phyloP scores from a whole-genome alignment of 352 stramenopile genomes.

The Globisporangium megalacanthum region DNA sequence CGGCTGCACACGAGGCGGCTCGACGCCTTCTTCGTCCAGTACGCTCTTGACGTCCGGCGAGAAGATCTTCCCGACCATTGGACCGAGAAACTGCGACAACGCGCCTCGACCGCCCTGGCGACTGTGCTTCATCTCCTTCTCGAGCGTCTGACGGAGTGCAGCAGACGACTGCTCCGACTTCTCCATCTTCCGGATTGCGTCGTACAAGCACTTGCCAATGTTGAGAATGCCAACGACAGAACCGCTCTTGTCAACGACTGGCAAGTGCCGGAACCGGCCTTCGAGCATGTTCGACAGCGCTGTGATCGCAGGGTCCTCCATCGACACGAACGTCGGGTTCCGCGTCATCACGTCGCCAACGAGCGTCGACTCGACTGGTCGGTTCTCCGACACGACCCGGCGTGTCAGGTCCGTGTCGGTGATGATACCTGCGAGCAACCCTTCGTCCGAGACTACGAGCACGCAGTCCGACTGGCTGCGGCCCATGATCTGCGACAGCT shows the following conservation, averaged over 20 bases:
- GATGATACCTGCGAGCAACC: conserved; percentile 92
- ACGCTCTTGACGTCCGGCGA: conserved; percentile 83
- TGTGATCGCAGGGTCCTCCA: conserved; percentile 77
- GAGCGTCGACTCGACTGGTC: conserved; percentile 54
- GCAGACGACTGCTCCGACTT: conserved; percentile 79
- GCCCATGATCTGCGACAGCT: conserved; percentile 86
- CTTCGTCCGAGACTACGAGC: conserved; percentile 88
- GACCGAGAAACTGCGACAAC: conserved; percentile 67
- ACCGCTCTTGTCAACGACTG: conserved; percentile 71
- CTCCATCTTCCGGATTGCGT: conserved; percentile 97
- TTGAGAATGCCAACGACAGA: conserved; percentile 95
- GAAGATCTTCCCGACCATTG: conserved; percentile 87
- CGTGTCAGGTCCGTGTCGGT: conserved; percentile 90
- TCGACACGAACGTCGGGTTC: conserved; percentile 81
- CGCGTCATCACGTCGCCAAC: conserved; percentile 82
- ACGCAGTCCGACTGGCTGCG: conserved; percentile 90
- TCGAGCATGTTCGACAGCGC: conserved; percentile 84
- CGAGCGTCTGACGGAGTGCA: conserved; percentile 65
- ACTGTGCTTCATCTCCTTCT: conserved; percentile 62
- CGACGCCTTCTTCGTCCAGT: conserved; percentile 71
- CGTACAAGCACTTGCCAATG: conserved; percentile 98
- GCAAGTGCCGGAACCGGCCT: conserved; percentile 84
- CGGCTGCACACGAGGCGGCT: conserved; percentile 74
- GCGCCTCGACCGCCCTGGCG: conserved; percentile 26
- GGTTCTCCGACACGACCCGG: conserved; percentile 77